These are phyloP conservation scores for Castanopsis chinensis DNA, from an alignment of 306 rosid species.

Conservation along the genomic window DNA sequence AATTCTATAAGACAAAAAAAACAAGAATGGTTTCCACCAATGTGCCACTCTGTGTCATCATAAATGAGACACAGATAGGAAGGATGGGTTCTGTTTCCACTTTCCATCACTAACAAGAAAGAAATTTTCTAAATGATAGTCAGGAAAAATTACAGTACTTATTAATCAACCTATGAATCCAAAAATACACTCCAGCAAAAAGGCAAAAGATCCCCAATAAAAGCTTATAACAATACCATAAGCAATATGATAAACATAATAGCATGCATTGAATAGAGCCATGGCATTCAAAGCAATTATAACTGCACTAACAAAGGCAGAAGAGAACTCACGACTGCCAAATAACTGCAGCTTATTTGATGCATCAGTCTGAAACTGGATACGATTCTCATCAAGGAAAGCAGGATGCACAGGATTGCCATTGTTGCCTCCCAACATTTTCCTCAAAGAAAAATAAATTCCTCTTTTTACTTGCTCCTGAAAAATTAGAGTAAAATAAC, in stretches of 20 bases:
- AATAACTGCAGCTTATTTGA: constrained; percentile 81
- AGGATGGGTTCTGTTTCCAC: neutral
- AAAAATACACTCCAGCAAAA: constrained; percentile 10
- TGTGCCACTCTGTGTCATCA: neutral
- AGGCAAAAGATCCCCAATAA: neutral
- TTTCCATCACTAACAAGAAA: constrained; percentile 3
- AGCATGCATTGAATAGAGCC: neutral
- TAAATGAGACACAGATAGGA: neutral
- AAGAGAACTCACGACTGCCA: constrained; percentile 64
- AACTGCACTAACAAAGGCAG: constrained; percentile 5
- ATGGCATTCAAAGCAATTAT: neutral
- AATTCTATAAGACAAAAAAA: neutral
- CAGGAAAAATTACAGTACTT: neutral
- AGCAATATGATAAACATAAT: constrained; percentile 4
- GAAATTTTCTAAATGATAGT: neutral
- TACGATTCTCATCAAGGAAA: constrained; percentile 60
- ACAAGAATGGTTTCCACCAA: neutral
- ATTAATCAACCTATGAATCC: constrained; percentile 5
- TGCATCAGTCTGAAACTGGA: constrained; percentile 54
- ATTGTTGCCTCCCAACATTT: constrained; percentile 82
- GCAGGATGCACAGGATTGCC: constrained; percentile 66
- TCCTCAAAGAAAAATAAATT: constrained; percentile 5
- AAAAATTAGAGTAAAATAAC: constrained; percentile 15
- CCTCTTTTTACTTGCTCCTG: constrained; percentile 23
- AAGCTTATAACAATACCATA: neutral